These are phyloP conservation scores for Penicillium paradoxum DNA, from an alignment of 495 filamentous ascomycete genomes.

Conservation along the genomic window DNA sequence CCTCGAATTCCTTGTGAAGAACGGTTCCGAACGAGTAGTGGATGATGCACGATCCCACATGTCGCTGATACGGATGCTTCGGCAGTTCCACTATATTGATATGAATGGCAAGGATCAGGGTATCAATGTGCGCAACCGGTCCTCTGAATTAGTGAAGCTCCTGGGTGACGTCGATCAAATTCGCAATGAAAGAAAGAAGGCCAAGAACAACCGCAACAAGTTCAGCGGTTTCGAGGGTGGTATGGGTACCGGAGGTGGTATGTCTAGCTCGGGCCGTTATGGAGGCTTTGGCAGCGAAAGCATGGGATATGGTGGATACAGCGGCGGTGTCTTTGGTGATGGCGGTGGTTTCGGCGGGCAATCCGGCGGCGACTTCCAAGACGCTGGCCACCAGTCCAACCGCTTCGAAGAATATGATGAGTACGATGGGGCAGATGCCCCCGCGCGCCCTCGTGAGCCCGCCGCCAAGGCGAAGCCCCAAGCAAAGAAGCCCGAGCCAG, in stretches of 20 bases:
- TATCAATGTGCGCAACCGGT: conserved; percentile 93
- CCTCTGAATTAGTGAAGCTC: conserved; percentile 91
- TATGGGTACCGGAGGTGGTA: conserved; percentile 50
- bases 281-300: conserved; percentile 85
- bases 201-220: conserved; percentile 81
- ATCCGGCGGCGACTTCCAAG: conserved; percentile 55
- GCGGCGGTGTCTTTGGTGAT: conserved; percentile 84
- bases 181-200: conserved; percentile 90
- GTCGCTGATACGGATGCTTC: conserved; percentile 93
- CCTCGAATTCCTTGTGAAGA: conserved; percentile 96
- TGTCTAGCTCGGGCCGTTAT: conserved; percentile 59
- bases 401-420: conserved; percentile 97
- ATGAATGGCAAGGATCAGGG: conserved; percentile 97
- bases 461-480: conserved; percentile 39
- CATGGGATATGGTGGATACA: conserved; percentile 74
- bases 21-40: conserved; percentile 95
- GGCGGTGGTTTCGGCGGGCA: conserved; percentile 26
- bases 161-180: conserved; percentile 92
- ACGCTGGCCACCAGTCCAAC: conserved; percentile 58
- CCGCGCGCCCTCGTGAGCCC: conserved; percentile 42
- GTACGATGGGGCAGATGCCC: conserved; percentile 70
- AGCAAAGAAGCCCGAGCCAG: conserved; percentile 70
- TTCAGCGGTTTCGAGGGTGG: conserved; percentile 92
- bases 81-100: conserved; percentile 97
- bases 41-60: conserved; percentile 95